phyloP scores from a whole-genome alignment of 495 filamentous ascomycete genomes.

The Neurospora sp. region DNA sequence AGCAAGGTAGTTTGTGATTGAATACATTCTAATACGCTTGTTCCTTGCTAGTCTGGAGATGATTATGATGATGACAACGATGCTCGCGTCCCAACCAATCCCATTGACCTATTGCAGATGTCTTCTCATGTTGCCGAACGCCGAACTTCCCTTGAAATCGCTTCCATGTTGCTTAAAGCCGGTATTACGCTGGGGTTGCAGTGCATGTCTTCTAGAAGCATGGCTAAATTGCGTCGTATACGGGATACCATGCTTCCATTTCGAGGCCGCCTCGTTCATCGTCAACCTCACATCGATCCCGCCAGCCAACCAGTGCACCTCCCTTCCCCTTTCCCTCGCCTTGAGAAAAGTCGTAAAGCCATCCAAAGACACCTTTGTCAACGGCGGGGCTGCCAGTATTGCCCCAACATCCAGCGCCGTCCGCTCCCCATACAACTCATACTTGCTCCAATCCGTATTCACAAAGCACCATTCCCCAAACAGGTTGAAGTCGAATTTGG shows the following conservation, averaged over 20 bases:
- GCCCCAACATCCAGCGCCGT: neutral
- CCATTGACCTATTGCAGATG: neutral
- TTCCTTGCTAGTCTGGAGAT: neutral
- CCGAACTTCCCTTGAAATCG: neutral
- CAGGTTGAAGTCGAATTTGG: neutral
- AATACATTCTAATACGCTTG: neutral
- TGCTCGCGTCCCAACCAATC: neutral
- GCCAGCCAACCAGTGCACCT: neutral
- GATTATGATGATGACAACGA: neutral
- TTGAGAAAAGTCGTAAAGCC: neutral
- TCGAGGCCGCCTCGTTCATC: neutral
- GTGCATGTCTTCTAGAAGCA: neutral
- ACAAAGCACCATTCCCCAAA: neutral
- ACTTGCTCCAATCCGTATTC: neutral
- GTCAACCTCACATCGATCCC: neutral
- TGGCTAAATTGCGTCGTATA: neutral
- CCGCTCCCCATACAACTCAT: neutral
- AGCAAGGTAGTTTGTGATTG: too few relatives aligned
- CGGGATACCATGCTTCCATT: neutral
- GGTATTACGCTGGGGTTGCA: neutral
- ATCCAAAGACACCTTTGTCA: neutral
- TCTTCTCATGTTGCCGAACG: neutral
- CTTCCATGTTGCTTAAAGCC: neutral
- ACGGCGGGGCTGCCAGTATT: neutral
- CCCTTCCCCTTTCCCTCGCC: neutral